Conservation (phyloP, 2,329 filamentous ascomycete genomes). For the Ambrosiella xylebori region DNA sequence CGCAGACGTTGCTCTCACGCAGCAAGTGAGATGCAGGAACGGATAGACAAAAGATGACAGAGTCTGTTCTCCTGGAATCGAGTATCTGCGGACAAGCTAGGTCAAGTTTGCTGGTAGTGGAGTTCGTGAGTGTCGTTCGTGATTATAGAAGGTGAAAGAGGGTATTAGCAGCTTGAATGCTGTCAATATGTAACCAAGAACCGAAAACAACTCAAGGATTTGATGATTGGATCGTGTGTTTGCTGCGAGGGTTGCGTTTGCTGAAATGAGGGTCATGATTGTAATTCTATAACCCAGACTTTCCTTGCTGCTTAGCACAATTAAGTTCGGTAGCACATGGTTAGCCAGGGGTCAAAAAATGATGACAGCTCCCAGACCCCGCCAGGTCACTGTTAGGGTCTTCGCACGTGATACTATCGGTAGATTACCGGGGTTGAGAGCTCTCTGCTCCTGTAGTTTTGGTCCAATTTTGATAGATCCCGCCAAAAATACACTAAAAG, state of each 20-base stretch:
- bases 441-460: background rate
- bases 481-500: background rate
- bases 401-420: background rate
- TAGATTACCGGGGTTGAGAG: slow-evolving; percentile 3
- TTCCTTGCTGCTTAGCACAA: too few relatives aligned
- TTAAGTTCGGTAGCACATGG: background rate
- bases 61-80: slow-evolving; percentile 1
- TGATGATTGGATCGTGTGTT: background rate
- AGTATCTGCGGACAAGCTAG: background rate
- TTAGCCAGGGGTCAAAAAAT: background rate
- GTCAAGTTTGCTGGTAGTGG: background rate
- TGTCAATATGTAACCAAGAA: too few relatives aligned
- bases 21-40: slow-evolving; percentile 1
- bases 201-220: background rate
- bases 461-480: background rate
- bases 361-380: background rate
- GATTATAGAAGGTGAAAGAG: background rate
- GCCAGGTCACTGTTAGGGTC: background rate
- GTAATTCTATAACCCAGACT: background rate
- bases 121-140: background rate
- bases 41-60: background rate
- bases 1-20: background rate
- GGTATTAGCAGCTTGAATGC: too few relatives aligned
- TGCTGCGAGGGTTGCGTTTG: background rate
- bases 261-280: background rate